These are phyloP conservation scores for Anacardium occidentale DNA, from an alignment of 345 rosid species.

Conservation along the genomic window DNA sequence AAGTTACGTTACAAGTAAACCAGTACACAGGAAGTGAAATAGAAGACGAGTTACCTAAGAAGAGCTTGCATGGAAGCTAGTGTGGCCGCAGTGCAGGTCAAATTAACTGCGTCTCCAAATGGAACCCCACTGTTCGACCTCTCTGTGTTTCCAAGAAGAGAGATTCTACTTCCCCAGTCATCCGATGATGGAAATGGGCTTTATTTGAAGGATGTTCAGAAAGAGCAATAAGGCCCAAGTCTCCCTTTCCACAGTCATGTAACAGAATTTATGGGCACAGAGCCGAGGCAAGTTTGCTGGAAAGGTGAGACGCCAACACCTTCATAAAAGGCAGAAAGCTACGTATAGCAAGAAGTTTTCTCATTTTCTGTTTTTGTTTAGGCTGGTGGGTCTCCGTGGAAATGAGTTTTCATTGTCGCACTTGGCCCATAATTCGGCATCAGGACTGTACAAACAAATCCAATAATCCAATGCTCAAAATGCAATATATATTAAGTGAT, in stretches of 20 bases:
- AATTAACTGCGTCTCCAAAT: constrained; percentile 12
- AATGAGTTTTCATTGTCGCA: not conserved
- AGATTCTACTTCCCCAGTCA: no score
- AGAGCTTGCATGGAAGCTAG: no score
- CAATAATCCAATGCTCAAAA: not conserved
- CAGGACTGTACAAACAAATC: not conserved
- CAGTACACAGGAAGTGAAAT: no score
- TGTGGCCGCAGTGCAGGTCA: constrained; percentile 19
- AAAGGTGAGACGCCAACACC: not conserved
- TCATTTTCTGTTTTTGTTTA: not conserved
- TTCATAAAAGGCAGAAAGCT: not conserved
- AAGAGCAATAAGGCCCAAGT: constrained; percentile 31
- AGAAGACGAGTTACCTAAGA: constrained; percentile 22
- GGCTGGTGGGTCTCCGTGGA: not conserved
- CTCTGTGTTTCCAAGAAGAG: not conserved
- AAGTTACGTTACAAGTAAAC: not conserved
- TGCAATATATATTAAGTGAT: no score
- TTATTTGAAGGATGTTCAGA: not conserved
- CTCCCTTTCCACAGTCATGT: constrained; percentile 37
- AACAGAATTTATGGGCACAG: constrained; percentile 46
- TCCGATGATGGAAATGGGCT: not conserved
- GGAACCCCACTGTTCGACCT: constrained; percentile 12
- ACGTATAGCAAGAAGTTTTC: no score
- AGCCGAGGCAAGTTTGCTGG: not conserved
- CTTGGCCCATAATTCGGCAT: no score